These are phyloP conservation scores for Phytopythium delawarense DNA, from an alignment of 352 stramenopile species.

Conservation along the genomic window DNA sequence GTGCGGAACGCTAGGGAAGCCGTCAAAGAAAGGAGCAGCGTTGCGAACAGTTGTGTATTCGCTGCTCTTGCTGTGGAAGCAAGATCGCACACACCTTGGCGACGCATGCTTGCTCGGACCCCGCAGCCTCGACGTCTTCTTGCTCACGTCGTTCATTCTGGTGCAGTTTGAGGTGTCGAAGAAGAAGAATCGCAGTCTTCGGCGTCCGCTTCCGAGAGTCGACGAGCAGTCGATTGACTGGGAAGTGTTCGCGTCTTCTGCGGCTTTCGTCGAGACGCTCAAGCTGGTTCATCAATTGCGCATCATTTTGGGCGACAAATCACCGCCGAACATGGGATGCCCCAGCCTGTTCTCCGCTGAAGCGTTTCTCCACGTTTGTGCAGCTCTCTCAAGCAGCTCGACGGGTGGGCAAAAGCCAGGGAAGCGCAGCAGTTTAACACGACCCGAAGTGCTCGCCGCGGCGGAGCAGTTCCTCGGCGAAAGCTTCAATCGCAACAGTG, in stretches of 20 bases:
- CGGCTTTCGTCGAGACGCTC: constrained; percentile 46
- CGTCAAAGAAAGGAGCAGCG: constrained; percentile 27
- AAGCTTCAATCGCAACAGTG: constrained; percentile 14
- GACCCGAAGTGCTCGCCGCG: constrained; percentile 3
- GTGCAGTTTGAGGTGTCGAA: constrained; percentile 28
- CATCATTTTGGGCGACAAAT: constrained; percentile 41
- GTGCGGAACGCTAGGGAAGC: constrained; percentile 25
- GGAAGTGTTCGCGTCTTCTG: constrained; percentile 39
- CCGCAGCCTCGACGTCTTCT: constrained; percentile 41
- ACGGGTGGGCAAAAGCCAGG: not conserved
- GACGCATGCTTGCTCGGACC: constrained; percentile 28
- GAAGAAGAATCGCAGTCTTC: constrained; percentile 9
- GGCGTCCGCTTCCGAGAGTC: constrained; percentile 11
- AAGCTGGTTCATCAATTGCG: constrained; percentile 55
- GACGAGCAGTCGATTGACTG: constrained; percentile 44
- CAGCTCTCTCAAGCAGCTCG: not conserved
- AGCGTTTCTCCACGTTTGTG: constrained; percentile 54
- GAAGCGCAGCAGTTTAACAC: not conserved
- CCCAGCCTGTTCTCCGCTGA: constrained; percentile 59
- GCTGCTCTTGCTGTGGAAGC: constrained; percentile 49
- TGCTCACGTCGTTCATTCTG: constrained; percentile 54
- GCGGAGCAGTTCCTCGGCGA: constrained; percentile 17
- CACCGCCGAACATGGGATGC: constrained; percentile 30
- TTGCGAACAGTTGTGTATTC: constrained; percentile 54
- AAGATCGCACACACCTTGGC: constrained; percentile 29